These are phyloP conservation scores for Colletotrichum sp. DNA, from an alignment of 2,329 filamentous ascomycete genomes.

Conservation along the genomic window DNA sequence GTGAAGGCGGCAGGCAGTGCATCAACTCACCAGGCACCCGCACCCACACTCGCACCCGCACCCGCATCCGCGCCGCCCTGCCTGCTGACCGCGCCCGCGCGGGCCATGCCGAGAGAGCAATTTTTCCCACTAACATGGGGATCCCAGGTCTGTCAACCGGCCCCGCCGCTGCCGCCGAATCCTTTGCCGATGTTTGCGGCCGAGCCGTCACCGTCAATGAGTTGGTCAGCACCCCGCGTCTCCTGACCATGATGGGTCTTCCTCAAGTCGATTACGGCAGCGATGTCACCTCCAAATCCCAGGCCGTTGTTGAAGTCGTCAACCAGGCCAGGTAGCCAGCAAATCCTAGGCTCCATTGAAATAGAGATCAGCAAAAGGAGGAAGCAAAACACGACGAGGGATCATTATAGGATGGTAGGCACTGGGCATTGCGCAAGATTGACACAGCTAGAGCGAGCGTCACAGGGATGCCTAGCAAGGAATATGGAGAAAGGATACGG, in stretches of 20 bases:
- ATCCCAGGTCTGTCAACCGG: constrained; percentile 7
- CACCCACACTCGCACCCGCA: background rate
- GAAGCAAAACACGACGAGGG: background rate
- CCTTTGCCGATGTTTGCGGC: constrained; percentile 34
- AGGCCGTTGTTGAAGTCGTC: constrained; percentile 25
- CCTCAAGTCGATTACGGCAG: constrained; percentile 32
- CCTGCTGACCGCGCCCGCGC: background rate
- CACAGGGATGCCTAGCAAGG: background rate
- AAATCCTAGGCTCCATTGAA: background rate
- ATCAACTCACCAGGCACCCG: background rate
- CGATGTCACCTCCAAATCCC: constrained; percentile 29
- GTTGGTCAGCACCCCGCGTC: constrained; percentile 32
- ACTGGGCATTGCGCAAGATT: background rate
- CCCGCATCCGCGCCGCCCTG: background rate
- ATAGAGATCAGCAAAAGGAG: background rate
- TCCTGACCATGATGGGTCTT: constrained; percentile 38
- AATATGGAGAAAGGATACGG: background rate
- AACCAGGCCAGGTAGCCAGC: constrained; percentile 13
- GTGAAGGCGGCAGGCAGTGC: background rate
- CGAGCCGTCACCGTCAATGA: constrained; percentile 35
- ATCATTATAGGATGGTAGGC: background rate
- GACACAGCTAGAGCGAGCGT: background rate
- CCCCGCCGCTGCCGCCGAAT: constrained; percentile 26
- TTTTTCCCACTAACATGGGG: constrained; percentile 3
- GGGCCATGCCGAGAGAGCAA: background rate